These are phyloP conservation scores for Alternaria solani DNA, from an alignment of 2,329 filamentous ascomycete species.

Conservation along the genomic window DNA sequence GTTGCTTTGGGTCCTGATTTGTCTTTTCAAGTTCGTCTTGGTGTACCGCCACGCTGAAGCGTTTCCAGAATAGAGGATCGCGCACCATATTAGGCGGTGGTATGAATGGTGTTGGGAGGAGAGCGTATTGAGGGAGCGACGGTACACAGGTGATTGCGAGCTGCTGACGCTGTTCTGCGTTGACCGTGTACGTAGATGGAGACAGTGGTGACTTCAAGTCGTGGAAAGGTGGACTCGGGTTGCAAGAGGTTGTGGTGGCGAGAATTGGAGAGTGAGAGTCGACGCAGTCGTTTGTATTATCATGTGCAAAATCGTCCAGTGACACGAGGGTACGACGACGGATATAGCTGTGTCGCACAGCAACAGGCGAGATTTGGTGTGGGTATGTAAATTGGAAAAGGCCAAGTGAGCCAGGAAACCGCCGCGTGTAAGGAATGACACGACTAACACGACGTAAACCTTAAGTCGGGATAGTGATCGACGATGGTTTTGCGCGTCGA, in stretches of 20 bases:
- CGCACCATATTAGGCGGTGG: slow-evolving; percentile 54
- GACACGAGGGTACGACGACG: slow-evolving; percentile 1
- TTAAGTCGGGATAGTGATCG: slow-evolving; percentile 1
- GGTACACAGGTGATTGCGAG: not conserved
- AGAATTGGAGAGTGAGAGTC: not conserved
- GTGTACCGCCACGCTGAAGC: slow-evolving; percentile 67
- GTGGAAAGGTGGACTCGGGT: not conserved
- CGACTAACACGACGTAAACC: not conserved
- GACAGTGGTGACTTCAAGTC: not conserved
- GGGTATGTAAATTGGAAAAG: slow-evolving; percentile 16
- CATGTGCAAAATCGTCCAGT: not conserved
- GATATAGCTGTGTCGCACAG: slow-evolving; percentile 22
- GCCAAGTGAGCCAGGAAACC: slow-evolving; percentile 10
- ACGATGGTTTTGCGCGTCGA: not conserved
- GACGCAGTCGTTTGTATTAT: slow-evolving; percentile 3
- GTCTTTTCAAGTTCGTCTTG: slow-evolving; percentile 58
- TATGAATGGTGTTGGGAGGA: not conserved
- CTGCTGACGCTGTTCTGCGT: not conserved
- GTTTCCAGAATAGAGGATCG: slow-evolving; percentile 68
- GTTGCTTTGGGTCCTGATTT: slow-evolving; percentile 43
- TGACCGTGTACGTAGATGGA: not conserved
- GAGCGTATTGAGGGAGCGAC: not conserved
- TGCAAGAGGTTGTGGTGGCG: not conserved
- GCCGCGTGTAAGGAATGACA: slow-evolving; percentile 2
- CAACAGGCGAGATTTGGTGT: slow-evolving; percentile 28